Base-by-base conservation (phyloP, 768 basidiomycete species). In the Boletus insuetus region DNA sequence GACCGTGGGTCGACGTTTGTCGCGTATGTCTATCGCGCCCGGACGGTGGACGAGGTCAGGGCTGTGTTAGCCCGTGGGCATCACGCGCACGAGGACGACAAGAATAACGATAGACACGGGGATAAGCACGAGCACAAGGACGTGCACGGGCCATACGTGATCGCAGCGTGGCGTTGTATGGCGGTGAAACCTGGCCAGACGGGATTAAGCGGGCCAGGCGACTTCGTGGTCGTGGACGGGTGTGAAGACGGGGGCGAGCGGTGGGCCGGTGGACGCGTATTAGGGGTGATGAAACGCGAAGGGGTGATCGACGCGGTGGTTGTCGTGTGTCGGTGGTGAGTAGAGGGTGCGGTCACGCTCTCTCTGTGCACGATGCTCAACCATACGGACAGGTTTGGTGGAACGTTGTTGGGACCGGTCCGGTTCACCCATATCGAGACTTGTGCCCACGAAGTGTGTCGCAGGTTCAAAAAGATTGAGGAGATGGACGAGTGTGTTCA, bases 131-230 rank as follows among this genome's bases (percentile, higher is more conserved):
- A 6, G 40, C 4, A 26, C 8, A 44, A 3, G 26, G 55, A n/a
- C 24, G 26, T 3, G n/a, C n/a, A 11, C 14, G 51, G 32, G 2
- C 41, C 87, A 0, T 86, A 91, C 59, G 85, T 89, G 64, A 88
- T 94, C 42, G 75, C 79, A 38, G 92, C 89, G 6, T 94, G 87
- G 86, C 76, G 92, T 34, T 85, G 83, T 62, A 89, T 94, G 86
- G 77, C 78, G 0, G 70, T 88, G 51, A 89, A 85, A 68, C 63
- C 74, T 12, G 88, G 86, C 3, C 75, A 74, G 46, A 83, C 79
- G 3, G 91, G 91, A 1, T 70, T 93, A 3, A 76, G 70, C 1
- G 87, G 88, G 3, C 83, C 85, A 3, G 87, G 88, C 26, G 91
- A 94, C 63, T 94, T 92, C 61, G 82, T 84, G 67, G 69, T 91